These are phyloP conservation scores for Saprolegnia diclina DNA, from an alignment of 352 stramenopile genomes.

Conservation along the genomic window DNA sequence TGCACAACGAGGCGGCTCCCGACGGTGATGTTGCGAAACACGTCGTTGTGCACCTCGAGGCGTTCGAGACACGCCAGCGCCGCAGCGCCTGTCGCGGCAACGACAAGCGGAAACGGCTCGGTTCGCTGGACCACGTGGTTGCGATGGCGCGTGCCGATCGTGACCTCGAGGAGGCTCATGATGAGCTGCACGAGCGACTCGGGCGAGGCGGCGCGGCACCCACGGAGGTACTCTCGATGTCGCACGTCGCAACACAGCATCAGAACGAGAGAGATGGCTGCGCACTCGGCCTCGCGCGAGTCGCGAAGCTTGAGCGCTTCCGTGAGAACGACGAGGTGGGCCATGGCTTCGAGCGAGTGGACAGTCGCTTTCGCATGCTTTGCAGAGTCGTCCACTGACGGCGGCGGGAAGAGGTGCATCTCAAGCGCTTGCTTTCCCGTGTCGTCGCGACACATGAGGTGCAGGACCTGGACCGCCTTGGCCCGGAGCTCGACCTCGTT, in stretches of 20 bases:
- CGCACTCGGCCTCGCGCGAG: background rate
- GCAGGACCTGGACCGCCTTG: slow-evolving; percentile 15
- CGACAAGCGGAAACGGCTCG: background rate
- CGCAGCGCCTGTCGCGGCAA: background rate
- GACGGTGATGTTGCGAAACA: background rate
- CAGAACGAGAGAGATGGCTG: slow-evolving; percentile 10
- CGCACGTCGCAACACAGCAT: background rate
- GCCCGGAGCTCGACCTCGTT: background rate
- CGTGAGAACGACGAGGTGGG: slow-evolving; percentile 9
- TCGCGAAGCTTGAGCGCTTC: slow-evolving; percentile 16
- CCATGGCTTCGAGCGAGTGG: background rate
- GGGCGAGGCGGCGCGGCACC: background rate
- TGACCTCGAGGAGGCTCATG: background rate
- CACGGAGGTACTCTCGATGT: background rate
- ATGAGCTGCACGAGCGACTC: slow-evolving; percentile 5
- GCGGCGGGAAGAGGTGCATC: background rate
- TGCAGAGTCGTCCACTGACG: background rate
- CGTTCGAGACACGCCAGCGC: slow-evolving; percentile 5
- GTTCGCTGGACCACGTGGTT: slow-evolving; percentile 11
- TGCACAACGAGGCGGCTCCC: slow-evolving; percentile 14
- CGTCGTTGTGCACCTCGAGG: background rate
- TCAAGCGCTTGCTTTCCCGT: background rate
- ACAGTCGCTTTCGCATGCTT: background rate
- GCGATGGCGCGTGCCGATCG: slow-evolving; percentile 5
- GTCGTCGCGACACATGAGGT: background rate